Evolutionary conservation across 345 rosid genomes (phyloP).

Genomic region (Geranium rotundifolium): DNA sequence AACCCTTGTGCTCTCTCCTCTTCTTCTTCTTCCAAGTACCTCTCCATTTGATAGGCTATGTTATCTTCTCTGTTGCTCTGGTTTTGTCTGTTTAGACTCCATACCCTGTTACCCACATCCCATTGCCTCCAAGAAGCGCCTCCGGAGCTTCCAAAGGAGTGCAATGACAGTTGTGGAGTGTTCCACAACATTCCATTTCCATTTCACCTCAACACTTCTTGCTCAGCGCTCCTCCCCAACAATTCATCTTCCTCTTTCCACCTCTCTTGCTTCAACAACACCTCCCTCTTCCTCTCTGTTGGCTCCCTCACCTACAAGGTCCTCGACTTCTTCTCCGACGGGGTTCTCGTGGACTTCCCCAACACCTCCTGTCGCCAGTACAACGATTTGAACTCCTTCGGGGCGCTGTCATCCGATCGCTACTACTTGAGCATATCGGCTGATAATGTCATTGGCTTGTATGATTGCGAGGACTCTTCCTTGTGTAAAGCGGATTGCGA

Average conservation of each 20-base stretch:
- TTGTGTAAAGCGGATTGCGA: conserved; percentile 63
- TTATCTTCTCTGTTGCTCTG: conserved; percentile 20
- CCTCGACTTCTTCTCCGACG: conserved; percentile 58
- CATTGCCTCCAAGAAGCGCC: conserved; percentile 13
- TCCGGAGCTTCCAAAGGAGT: conserved; percentile 17
- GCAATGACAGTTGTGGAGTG: conserved; percentile 47
- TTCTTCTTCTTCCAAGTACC: conserved; percentile 6
- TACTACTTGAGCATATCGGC: conserved; percentile 42
- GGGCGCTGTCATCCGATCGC: conserved; percentile 21
- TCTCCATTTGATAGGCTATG: conserved; percentile 20
- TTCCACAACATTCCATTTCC: conserved; percentile 44
- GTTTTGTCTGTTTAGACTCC: conserved; percentile 20
- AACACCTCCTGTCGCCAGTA: conserved; percentile 51
- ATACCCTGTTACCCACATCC: conserved; percentile 13
- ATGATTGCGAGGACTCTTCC: conserved; percentile 82
- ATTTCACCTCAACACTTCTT: conserved; percentile 43
- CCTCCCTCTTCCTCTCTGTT: conserved; percentile 42
- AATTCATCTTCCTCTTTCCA: conserved; percentile 20
- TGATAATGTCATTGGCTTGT: conserved; percentile 64
- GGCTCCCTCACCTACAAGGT: conserved; percentile 35
- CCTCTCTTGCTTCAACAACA: conserved; percentile 55
- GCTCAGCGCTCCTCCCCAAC: conserved; percentile 13
- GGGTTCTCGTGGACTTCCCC: conserved; percentile 62
- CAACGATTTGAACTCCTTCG: conserved; percentile 51
- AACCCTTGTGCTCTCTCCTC: background rate